Conservation (phyloP, 2,329 filamentous ascomycete species). For the Lojkania enalia region DNA sequence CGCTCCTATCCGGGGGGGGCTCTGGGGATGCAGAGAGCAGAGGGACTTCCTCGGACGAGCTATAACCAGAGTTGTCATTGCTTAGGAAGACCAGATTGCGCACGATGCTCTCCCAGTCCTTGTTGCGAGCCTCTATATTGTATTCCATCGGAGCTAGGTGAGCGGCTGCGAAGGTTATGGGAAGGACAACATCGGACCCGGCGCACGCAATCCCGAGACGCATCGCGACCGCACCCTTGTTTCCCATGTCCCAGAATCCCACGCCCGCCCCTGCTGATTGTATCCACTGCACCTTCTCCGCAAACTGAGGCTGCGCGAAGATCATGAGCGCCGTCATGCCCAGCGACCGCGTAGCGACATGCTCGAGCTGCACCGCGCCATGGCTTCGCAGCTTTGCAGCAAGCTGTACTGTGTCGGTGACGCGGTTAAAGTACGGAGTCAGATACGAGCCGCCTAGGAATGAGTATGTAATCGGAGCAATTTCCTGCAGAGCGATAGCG, state of each 20-base stretch:
- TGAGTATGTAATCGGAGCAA: conserved; percentile 79
- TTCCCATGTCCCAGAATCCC: conserved; percentile 85
- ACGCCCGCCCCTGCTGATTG: conserved; percentile 83
- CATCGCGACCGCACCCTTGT: conserved; percentile 89
- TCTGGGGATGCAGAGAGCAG: conserved; percentile 27
- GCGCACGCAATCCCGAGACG: conserved; percentile 63
- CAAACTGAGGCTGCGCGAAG: conserved; percentile 68
- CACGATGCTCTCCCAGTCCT: conserved; percentile 86
- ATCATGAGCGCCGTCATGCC: conserved; percentile 91
- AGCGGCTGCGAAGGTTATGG: conserved; percentile 83
- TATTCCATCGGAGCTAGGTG: conserved; percentile 89
- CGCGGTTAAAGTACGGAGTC: conserved; percentile 71
- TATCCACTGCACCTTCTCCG: conserved; percentile 64
- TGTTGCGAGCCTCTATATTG: conserved; percentile 73
- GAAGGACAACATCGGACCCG: conserved; percentile 52
- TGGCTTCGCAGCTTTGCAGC: conserved; percentile 58
- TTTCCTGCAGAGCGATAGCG: conserved; percentile 77
- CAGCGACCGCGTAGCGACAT: conserved; percentile 72
- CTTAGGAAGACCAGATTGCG: conserved; percentile 73
- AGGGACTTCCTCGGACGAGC: conserved; percentile 36
- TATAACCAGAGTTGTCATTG: conserved; percentile 35
- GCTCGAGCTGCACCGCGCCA: conserved; percentile 62
- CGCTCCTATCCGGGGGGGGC: conserved; percentile 51
- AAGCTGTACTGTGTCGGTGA: conserved; percentile 71
- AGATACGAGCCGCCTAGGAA: conserved; percentile 86